Conservation (phyloP, 345 rosid species). For the Eucalyptus albens region DNA sequence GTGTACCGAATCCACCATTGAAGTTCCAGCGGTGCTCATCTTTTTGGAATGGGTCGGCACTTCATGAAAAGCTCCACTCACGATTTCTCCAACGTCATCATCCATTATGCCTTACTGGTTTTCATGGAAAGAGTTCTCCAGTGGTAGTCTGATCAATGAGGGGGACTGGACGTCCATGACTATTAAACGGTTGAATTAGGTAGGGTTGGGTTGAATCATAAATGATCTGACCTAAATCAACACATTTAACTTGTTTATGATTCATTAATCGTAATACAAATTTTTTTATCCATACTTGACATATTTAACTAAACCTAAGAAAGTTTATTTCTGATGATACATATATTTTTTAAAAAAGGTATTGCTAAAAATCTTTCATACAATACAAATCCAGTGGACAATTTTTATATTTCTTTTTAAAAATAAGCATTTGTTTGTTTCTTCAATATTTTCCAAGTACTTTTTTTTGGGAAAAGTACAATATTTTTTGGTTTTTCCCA, state of each 20-base stretch:
- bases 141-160: background rate
- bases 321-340: too few relatives aligned
- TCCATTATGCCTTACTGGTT: background rate
- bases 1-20: background rate
- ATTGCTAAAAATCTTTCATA: too few relatives aligned
- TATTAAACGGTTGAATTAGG: too few relatives aligned
- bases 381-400: too few relatives aligned
- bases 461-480: too few relatives aligned
- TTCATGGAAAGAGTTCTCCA: background rate
- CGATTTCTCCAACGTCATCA: background rate
- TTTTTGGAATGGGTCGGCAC: background rate
- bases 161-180: background rate
- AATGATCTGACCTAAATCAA: fast-evolving
- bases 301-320: too few relatives aligned
- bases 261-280: too few relatives aligned
- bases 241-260: fast-evolving
- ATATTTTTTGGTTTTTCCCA: too few relatives aligned
- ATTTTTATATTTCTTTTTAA: too few relatives aligned
- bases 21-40: background rate
- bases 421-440: too few relatives aligned
- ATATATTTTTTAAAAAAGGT: too few relatives aligned
- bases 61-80: background rate
- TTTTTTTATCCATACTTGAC: fast-evolving
- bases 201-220: fast-evolving
- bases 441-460: too few relatives aligned